Conservation (phyloP, 2,329 filamentous ascomycete species). For the Podosphaera leucotricha region DNA sequence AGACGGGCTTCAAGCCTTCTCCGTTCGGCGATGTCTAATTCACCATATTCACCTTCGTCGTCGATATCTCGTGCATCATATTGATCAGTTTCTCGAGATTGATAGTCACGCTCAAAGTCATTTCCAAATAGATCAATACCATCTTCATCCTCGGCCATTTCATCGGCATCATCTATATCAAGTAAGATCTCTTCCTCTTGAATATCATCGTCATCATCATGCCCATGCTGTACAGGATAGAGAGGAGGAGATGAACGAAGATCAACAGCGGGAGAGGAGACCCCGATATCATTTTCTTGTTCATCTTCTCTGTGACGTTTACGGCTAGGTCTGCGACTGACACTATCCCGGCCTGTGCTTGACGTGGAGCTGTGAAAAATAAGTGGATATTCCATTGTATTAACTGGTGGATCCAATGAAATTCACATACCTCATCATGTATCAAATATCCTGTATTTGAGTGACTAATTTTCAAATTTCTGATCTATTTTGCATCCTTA, state of each 20-base stretch:
- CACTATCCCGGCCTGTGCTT: constrained; percentile 56
- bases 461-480: too few relatives aligned
- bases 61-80: constrained; percentile 55
- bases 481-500: too few relatives aligned
- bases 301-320: constrained; percentile 44
- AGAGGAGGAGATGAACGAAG: constrained; percentile 43
- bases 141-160: constrained; percentile 61
- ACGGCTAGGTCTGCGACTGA: constrained; percentile 44
- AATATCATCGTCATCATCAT: constrained; percentile 42
- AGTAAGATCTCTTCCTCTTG: constrained; percentile 50
- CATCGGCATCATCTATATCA: constrained; percentile 55
- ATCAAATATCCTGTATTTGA: background rate
- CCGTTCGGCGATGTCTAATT: constrained; percentile 40
- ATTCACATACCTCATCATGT: constrained; percentile 16
- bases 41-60: constrained; percentile 52
- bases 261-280: constrained; percentile 27
- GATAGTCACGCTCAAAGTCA: constrained; percentile 50
- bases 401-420: background rate
- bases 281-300: constrained; percentile 28
- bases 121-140: constrained; percentile 57
- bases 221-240: constrained; percentile 38
- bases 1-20: constrained; percentile 50
- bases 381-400: constrained; percentile 8
- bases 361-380: constrained; percentile 48
- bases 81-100: constrained; percentile 37